phyloP scores from a whole-genome alignment of 805 yeast species.

The Candida easanensis region DNA sequence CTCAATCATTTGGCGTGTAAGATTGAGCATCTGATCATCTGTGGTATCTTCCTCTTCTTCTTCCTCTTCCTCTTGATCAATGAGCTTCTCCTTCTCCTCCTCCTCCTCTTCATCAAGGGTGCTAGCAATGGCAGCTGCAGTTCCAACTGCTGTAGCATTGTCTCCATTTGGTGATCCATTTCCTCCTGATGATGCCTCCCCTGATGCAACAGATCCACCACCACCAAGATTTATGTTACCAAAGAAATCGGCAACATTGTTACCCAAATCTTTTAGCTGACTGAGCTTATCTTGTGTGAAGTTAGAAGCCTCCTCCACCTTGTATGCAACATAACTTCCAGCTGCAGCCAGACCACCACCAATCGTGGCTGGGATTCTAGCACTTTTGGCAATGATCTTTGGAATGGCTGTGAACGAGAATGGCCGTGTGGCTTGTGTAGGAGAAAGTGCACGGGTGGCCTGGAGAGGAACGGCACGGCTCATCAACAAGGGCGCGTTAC shows the following conservation, averaged over 20 bases:
- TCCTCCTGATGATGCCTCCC: conserved; percentile 14
- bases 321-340: conserved; percentile 87
- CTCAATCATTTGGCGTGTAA: conserved; percentile 96
- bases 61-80: conserved; percentile 43
- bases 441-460: neutral
- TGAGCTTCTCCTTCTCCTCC: conserved; percentile 39
- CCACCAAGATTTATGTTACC: conserved; percentile 25
- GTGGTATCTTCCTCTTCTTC: conserved; percentile 58
- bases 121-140: conserved; percentile 50
- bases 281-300: conserved; percentile 67
- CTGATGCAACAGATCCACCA: conserved; percentile 15
- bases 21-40: conserved; percentile 77
- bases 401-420: conserved; percentile 38
- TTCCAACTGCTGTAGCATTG: conserved; percentile 52
- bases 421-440: conserved; percentile 4
- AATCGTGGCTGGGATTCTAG: conserved; percentile 71
- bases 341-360: conserved; percentile 96
- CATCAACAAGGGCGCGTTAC: conserved; percentile 8
- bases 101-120: conserved; percentile 47
- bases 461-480: neutral
- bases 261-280: conserved; percentile 60
- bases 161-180: conserved; percentile 29
- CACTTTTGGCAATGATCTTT: conserved; percentile 51
- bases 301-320: conserved; percentile 80
- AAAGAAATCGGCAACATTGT: conserved; percentile 44